Conservation (phyloP, 1,284 basidiomycete genomes). For the Pholiota adiposa region DNA sequence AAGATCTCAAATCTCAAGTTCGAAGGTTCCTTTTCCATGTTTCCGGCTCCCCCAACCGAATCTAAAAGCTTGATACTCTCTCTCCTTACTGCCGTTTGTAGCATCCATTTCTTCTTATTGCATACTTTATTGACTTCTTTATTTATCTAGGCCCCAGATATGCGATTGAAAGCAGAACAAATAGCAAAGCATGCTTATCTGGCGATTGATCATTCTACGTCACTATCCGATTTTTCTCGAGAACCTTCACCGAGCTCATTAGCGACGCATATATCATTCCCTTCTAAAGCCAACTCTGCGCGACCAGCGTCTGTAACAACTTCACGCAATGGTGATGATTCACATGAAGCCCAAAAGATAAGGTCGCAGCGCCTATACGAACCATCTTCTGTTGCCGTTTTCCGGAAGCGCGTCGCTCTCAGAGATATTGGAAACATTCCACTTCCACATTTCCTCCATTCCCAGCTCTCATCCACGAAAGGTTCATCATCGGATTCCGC, state of each 20-base stretch:
- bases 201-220: neutral
- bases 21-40: neutral
- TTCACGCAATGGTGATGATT: neutral
- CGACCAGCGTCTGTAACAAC: neutral
- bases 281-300: neutral
- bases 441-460: conserved; percentile 1
- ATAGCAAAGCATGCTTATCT: neutral
- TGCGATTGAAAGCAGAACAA: neutral
- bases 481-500: neutral
- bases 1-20: conserved; percentile 11
- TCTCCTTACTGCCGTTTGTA: neutral
- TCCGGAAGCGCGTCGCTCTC: neutral
- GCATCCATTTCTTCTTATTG: neutral
- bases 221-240: neutral
- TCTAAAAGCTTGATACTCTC: neutral
- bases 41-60: neutral
- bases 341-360: neutral
- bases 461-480: neutral
- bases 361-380: too few species aligned
- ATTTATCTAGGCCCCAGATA: neutral
- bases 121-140: neutral
- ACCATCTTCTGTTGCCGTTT: neutral
- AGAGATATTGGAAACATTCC: conserved; percentile 5
- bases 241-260: neutral
- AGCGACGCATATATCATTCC: neutral